phyloP scores from a whole-genome alignment of 1,139 yeast genomes.

The Geotrichum cucujoidarum region DNA sequence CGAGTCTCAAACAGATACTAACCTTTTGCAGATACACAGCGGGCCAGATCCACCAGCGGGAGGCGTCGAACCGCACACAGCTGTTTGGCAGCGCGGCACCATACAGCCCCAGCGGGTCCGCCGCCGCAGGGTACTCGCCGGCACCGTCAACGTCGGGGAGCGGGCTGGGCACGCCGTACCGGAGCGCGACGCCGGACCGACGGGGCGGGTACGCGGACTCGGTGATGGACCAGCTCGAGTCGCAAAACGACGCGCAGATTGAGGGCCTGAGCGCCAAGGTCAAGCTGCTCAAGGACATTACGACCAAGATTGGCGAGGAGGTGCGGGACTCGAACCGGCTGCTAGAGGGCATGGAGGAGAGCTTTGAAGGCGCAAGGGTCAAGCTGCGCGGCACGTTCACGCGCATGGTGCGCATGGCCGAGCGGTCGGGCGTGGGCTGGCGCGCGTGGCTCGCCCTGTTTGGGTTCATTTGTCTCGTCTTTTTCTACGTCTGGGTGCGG shows the following conservation, averaged over 20 bases:
- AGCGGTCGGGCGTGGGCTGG: constrained; percentile 75
- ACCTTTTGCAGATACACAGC: constrained; percentile 23
- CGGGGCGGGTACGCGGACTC: constrained; percentile 39
- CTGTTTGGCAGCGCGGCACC: constrained; percentile 34
- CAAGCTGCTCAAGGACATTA: constrained; percentile 61
- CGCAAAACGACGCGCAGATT: constrained; percentile 77
- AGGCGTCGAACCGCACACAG: constrained; percentile 33
- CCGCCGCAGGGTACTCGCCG: no score
- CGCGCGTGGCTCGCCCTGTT: constrained; percentile 72
- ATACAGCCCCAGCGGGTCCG: constrained; percentile 27
- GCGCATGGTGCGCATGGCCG: constrained; percentile 76
- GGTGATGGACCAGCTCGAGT: constrained; percentile 58
- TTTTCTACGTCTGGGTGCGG: constrained; percentile 73
- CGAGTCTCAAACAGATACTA: background rate
- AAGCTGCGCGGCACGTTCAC: constrained; percentile 60
- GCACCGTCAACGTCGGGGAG: constrained; percentile 15
- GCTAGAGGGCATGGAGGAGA: constrained; percentile 51
- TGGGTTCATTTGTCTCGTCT: constrained; percentile 55
- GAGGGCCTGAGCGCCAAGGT: constrained; percentile 67
- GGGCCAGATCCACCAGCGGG: constrained; percentile 35
- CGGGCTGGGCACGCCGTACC: constrained; percentile 53
- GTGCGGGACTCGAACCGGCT: constrained; percentile 67
- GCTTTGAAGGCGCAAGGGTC: constrained; percentile 45
- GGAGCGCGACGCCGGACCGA: constrained; percentile 43
- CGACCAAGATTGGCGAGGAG: constrained; percentile 76